Base-by-base conservation (phyloP, 306 rosid genomes). In the Astragalus membranaceus region DNA sequence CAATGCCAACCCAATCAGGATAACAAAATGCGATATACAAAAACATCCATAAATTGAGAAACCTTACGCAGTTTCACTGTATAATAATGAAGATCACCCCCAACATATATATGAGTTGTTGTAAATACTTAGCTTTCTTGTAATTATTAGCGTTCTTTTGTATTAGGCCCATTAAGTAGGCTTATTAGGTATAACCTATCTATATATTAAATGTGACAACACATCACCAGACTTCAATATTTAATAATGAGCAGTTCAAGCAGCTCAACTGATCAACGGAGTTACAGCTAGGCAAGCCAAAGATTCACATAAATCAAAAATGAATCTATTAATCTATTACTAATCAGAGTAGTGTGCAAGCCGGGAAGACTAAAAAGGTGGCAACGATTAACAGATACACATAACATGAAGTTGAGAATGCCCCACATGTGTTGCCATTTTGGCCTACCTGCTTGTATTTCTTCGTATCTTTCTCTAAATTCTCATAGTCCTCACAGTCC, bases 381-480 rank as follows among this genome's bases (percentile, higher is more conserved):
- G 15, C 11, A 73, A 43, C 26, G 14, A 16, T 64, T n/a, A 26
- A 56, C 37, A 52, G 14, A 43, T 63, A 63, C 13, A 41, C 46
- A 26, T 7, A 52, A 17, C 15, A 15, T 17, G 54, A 29, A 29
- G n/a, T 39, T 63, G 26, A 67, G 49, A 42, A 54, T 42, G 58
- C 13, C 36, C 26, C 8, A 10, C 56, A 17, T 50, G 35, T 9
- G 59, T 23, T 23, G 14, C 8, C 59, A 23, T 10, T 23, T 53
- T 53, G 36, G 36, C 59, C 23, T 53, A 57, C 17, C 42, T 32
- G 41, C 41, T 64, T 72, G 79, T 83, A 85, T 75, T 87, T 87
- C 66, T 82, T 80, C 17, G 77, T 56, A 52, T 89, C 96, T 77
- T 80, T 79, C 80, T 89, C 96, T 59, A 81, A 83, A 5, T 88